These are phyloP conservation scores for Vanderwaltozyma yarrowii DNA, from an alignment of 805 yeast species.

Conservation along the genomic window DNA sequence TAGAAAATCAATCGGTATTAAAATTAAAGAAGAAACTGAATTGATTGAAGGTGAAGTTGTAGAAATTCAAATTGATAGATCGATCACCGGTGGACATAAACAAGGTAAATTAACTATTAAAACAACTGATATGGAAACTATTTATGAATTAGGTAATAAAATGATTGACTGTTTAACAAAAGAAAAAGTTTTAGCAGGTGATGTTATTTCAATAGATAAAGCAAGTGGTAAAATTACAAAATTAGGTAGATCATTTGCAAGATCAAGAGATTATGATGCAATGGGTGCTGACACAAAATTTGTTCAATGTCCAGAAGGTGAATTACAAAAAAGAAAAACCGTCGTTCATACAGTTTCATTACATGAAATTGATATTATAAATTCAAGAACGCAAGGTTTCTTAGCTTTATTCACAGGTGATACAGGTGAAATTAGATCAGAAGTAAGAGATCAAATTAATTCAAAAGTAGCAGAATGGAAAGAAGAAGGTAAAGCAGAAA, in stretches of 20 bases:
- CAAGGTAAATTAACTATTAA: conserved; percentile 96
- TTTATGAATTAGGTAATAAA: conserved; percentile 87
- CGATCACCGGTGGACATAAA: conserved; percentile 94
- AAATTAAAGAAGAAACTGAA: conserved; percentile 94
- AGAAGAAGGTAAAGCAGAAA: conserved; percentile 97
- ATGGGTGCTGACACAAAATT: conserved; percentile 98
- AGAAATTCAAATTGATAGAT: conserved; percentile 88
- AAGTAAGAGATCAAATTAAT: conserved; percentile 93
- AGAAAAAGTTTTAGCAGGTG: conserved; percentile 96
- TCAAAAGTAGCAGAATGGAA: conserved; percentile 97
- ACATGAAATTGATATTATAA: conserved; percentile 96
- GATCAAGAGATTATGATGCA: conserved; percentile 97
- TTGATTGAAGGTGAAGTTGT: conserved; percentile 98
- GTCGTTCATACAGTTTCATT: conserved; percentile 96
- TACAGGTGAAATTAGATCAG: conserved; percentile 95
- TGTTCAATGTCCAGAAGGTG: conserved; percentile 98
- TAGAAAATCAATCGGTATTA: conserved; percentile 89
- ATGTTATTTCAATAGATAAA: conserved; percentile 89
- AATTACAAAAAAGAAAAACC: conserved; percentile 88
- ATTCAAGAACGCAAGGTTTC: conserved; percentile 96
- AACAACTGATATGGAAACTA: conserved; percentile 97
- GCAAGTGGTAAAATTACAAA: conserved; percentile 90
- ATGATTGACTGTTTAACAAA: conserved; percentile 91
- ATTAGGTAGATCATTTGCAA: conserved; percentile 89
- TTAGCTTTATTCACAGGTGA: conserved; percentile 91